Percentiles rank a stretch among this genome's conserved stretches.
Conservation (phyloP, 2,329 filamentous ascomycete genomes). For the Akanthomyces lecanii region DNA sequence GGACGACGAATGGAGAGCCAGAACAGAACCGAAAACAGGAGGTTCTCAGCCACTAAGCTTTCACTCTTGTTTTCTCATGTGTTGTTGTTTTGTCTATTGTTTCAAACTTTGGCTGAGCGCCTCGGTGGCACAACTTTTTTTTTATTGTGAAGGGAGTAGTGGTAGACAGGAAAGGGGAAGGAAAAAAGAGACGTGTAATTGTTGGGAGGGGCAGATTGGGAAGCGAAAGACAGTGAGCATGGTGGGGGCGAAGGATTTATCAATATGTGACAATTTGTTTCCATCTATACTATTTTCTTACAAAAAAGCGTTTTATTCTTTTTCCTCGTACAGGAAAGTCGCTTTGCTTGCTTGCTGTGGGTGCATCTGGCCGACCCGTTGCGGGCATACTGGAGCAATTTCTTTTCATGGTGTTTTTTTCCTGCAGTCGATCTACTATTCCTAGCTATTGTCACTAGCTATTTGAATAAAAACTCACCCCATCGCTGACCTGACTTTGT, state of each 20-base stretch:
- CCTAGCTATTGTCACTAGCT: neutral
- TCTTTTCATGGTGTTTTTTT: neutral
- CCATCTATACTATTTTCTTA: neutral
- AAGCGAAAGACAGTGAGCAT: neutral
- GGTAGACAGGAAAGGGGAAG: neutral
- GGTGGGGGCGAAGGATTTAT: neutral
- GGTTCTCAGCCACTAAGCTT: slow-evolving; percentile 21
- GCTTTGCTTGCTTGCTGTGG: neutral
- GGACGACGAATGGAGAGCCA: slow-evolving; percentile 11
- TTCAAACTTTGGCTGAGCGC: neutral
- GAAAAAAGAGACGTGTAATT: neutral
- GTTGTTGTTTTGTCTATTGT: slow-evolving; percentile 6
- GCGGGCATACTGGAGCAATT: too few species aligned
- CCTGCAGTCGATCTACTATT: neutral
- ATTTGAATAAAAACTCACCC: neutral
- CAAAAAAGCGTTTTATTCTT: neutral
- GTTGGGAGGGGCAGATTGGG: neutral
- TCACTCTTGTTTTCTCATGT: slow-evolving; percentile 16
- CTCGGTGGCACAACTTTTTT: neutral
- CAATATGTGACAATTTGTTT: neutral
- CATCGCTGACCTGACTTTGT: too few species aligned
- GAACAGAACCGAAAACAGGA: slow-evolving; percentile 22
- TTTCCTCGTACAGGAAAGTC: neutral
- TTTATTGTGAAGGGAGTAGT: neutral
- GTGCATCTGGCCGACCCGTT: neutral